Conservation (phyloP, 2,329 filamentous ascomycete species). For the Penicillium brasilianum region DNA sequence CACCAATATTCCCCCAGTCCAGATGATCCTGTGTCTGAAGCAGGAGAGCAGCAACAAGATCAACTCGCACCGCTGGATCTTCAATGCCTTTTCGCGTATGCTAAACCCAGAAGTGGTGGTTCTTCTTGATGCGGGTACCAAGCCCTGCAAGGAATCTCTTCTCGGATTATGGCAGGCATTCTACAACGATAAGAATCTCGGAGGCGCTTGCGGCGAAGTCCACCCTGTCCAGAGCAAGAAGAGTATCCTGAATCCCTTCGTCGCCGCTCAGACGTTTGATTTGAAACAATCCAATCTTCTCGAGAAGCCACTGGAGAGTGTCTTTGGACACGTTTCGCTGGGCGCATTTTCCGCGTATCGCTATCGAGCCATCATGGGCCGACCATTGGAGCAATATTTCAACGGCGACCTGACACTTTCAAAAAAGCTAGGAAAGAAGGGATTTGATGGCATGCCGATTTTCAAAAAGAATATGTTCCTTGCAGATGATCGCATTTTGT, state of each 20-base stretch:
- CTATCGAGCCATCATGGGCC: conserved; percentile 95
- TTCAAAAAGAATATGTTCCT: conserved; percentile 99
- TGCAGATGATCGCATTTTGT: conserved; percentile 98
- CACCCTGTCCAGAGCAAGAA: conserved; percentile 91
- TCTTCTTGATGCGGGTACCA: conserved; percentile 92
- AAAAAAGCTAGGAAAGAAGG: conserved; percentile 92
- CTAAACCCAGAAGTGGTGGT: conserved; percentile 97
- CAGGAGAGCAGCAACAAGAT: conserved; percentile 99
- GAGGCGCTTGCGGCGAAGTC: conserved; percentile 96
- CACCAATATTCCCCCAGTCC: conserved; percentile 87
- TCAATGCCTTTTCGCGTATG: conserved; percentile 94
- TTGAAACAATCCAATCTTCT: conserved; percentile 99
- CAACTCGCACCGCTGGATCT: conserved; percentile 97
- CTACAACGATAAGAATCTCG: conserved; percentile 98
- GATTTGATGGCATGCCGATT: conserved; percentile 99
- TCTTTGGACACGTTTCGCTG: conserved; percentile 94
- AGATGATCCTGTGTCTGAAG: conserved; percentile 99
- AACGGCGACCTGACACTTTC: conserved; percentile 97
- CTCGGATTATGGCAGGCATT: conserved; percentile 95
- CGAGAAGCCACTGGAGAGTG: conserved; percentile 93
- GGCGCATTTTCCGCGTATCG: conserved; percentile 98
- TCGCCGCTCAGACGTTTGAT: conserved; percentile 96
- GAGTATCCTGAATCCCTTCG: conserved; percentile 89
- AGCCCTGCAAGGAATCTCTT: conserved; percentile 87
- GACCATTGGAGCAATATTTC: conserved; percentile 96